Evolutionary conservation across 768 basidiomycete genomes (phyloP).

Genomic region (Austroboletus eburneus): DNA sequence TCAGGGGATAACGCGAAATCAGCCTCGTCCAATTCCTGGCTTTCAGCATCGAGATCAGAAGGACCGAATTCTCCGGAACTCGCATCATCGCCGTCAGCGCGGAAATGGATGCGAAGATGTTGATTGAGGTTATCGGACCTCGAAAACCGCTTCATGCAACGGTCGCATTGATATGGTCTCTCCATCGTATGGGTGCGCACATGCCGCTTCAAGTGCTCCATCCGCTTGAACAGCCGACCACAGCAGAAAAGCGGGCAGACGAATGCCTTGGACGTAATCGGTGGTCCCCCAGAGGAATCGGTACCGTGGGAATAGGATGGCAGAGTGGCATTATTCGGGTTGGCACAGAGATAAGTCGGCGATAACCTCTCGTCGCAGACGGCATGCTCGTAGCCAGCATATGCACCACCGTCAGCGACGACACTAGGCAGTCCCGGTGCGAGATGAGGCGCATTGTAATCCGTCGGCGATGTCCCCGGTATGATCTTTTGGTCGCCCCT

Average conservation of each 20-base stretch:
- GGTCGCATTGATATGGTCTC: slow-evolving; percentile 70
- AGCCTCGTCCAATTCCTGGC: slow-evolving; percentile 34
- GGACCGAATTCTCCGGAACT: slow-evolving; percentile 25
- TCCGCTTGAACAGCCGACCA: slow-evolving; percentile 81
- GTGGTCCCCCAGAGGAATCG: slow-evolving; percentile 17
- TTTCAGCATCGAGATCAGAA: slow-evolving; percentile 31
- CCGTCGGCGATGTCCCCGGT: slow-evolving; percentile 18
- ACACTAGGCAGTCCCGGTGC: slow-evolving; percentile 18
- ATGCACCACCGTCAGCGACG: slow-evolving; percentile 19
- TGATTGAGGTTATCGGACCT: slow-evolving; percentile 86
- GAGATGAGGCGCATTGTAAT: slow-evolving; percentile 17
- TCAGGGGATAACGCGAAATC: slow-evolving; percentile 21
- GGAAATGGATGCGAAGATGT: slow-evolving; percentile 74
- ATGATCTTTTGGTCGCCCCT: slow-evolving; percentile 43
- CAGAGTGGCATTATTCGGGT: slow-evolving; percentile 11
- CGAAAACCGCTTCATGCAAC: slow-evolving; percentile 80
- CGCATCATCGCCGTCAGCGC: slow-evolving; percentile 27
- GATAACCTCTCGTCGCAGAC: slow-evolving; percentile 17
- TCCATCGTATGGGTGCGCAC: slow-evolving; percentile 88
- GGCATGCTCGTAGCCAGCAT: slow-evolving; percentile 17
- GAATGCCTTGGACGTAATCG: slow-evolving; percentile 58
- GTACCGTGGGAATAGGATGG: slow-evolving; percentile 20
- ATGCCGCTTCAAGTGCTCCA: slow-evolving; percentile 89
- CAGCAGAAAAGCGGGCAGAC: slow-evolving; percentile 84
- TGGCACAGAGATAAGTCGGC: slow-evolving; percentile 13